phyloP scores from a whole-genome alignment of 331 rosid species.

The Spiraea crenata region DNA sequence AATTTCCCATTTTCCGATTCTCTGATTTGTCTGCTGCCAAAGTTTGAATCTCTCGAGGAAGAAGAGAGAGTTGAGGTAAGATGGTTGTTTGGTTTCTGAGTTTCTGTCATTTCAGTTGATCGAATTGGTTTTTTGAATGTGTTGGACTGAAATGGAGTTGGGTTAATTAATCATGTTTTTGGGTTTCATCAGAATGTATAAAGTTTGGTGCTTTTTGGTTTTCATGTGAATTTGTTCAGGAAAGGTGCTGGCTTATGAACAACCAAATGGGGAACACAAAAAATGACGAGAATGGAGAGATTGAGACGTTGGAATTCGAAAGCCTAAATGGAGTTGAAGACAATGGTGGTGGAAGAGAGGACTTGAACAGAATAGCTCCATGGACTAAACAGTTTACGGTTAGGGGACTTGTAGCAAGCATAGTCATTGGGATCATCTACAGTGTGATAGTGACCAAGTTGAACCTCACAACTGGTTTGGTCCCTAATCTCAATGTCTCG shows the following conservation, averaged over 20 bases:
- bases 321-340: constrained; percentile 47
- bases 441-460: constrained; percentile 87
- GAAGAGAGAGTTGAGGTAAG: constrained; percentile 26
- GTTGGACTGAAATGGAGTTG: not conserved
- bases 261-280: constrained; percentile 37
- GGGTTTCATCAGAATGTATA: not conserved
- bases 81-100: constrained; percentile 13
- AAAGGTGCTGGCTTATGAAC: constrained; percentile 15
- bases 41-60: not conserved
- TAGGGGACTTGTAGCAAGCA: constrained; percentile 71
- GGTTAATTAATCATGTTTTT: not conserved
- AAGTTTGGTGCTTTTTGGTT: not conserved
- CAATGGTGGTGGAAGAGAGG: constrained; percentile 43
- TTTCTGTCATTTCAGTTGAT: constrained; percentile 4
- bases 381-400: constrained; percentile 75
- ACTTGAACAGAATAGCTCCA: constrained; percentile 52
- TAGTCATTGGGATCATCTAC: constrained; percentile 64
- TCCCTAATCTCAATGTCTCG: constrained; percentile 93
- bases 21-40: constrained; percentile 2
- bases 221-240: constrained; percentile 14
- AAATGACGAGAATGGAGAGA: constrained; percentile 43
- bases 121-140: not conserved
- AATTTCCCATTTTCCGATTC: constrained; percentile 17
- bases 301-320: constrained; percentile 30
- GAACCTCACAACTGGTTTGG: constrained; percentile 90